Percentiles rank a stretch among this genome's conserved stretches.
These are phyloP conservation scores for Cucurbita ficifolia DNA, from an alignment of 306 rosid species.

Conservation along the genomic window DNA sequence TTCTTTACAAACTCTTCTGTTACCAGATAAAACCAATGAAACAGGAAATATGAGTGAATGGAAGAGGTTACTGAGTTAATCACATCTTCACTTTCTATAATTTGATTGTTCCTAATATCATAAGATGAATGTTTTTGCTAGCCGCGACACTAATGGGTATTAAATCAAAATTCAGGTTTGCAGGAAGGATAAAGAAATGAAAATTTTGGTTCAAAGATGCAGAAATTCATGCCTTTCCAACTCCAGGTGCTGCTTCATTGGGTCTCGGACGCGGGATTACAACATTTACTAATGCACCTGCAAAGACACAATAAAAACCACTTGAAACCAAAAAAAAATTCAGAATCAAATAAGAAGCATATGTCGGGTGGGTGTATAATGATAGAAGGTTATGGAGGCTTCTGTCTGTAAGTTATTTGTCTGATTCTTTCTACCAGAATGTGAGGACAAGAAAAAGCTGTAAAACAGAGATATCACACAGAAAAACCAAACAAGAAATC, in stretches of 20 bases:
- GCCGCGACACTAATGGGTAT: too few relatives aligned
- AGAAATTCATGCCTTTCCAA: slow-evolving; percentile 52
- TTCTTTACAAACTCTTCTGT: background rate
- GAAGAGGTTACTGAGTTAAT: background rate
- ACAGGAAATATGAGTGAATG: background rate
- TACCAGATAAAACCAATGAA: background rate
- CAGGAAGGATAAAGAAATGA: background rate
- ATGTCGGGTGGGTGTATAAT: slow-evolving; percentile 14
- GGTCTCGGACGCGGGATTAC: slow-evolving; percentile 78
- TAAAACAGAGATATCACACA: slow-evolving; percentile 50
- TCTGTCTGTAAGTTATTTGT: slow-evolving; percentile 63
- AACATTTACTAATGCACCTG: slow-evolving; percentile 69
- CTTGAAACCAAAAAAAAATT: slow-evolving; percentile 8
- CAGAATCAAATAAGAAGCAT: slow-evolving; percentile 8
- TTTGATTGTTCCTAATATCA: background rate
- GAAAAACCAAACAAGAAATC: slow-evolving; percentile 16
- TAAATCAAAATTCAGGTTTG: background rate
- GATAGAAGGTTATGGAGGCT: slow-evolving; percentile 53
- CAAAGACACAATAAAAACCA: slow-evolving; percentile 12
- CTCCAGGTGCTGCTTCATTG: slow-evolving; percentile 51
- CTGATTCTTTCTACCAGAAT: slow-evolving; percentile 67
- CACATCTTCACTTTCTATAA: background rate
- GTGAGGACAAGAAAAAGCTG: slow-evolving; percentile 59
- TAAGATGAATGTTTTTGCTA: background rate
- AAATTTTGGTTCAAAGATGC: background rate